These are phyloP conservation scores for Malbranchea cinnamomea DNA, from an alignment of 2,329 filamentous ascomycete species.

Conservation along the genomic window DNA sequence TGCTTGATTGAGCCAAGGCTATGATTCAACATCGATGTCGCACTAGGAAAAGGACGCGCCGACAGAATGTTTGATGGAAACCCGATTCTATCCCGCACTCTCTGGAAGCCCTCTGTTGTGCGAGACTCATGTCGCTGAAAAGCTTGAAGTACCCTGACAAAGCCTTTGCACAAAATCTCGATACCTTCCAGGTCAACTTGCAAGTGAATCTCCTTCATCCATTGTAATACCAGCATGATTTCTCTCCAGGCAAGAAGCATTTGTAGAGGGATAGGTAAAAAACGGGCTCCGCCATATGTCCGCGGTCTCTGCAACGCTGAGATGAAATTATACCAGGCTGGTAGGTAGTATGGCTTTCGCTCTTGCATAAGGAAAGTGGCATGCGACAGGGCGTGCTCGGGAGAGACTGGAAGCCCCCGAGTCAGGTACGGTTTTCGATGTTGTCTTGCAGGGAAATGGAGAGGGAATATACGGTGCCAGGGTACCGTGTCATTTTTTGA, in stretches of 20 bases:
- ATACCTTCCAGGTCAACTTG: constrained; percentile 20
- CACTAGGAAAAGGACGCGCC: no score
- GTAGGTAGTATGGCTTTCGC: constrained; percentile 16
- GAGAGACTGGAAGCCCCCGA: constrained; percentile 8
- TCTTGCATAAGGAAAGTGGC: constrained; percentile 22
- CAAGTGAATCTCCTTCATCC: constrained; percentile 21
- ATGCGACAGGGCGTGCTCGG: constrained; percentile 18
- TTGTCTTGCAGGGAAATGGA: not conserved
- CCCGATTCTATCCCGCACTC: no score
- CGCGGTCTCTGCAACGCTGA: constrained; percentile 12
- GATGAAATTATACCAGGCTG: constrained; percentile 25
- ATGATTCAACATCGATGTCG: no score
- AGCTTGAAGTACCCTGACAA: constrained; percentile 8
- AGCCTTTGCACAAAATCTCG: constrained; percentile 17
- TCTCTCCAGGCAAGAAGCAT: constrained; percentile 26
- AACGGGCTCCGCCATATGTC: not conserved
- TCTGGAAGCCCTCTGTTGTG: no score
- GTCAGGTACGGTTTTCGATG: not conserved
- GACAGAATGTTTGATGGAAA: no score
- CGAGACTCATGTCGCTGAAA: no score
- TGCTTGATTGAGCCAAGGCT: no score
- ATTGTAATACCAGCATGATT: constrained; percentile 16
- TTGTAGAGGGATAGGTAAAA: constrained; percentile 14
- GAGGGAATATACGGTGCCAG: constrained; percentile 9
- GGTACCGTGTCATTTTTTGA: constrained; percentile 1